Base-by-base conservation (phyloP, 768 basidiomycete species). In the Clathrus columnatus region DNA sequence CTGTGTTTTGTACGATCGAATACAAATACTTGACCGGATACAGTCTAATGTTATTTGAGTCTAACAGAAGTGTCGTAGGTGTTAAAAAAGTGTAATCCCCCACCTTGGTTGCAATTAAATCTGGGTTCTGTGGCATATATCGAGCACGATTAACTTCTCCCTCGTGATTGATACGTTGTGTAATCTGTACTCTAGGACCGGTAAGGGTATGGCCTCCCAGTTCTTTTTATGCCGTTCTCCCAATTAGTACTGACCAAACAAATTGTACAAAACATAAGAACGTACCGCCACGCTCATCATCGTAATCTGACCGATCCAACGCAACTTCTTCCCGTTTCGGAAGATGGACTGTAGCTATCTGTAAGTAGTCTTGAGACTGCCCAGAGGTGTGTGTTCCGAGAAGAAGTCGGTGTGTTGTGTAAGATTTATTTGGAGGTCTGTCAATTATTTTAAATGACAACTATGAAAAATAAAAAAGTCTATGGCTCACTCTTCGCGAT, bases 101-200 rank as follows among this genome's bases (percentile, higher is more conserved):
- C 11, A 51, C 78, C 69, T 98, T 98, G 10, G 95, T 98, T 14
- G 96, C 96, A 61, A 99, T 88, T 61, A 99, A 70, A 71, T 98
- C 91, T 1, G 93, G 90, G 65, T 98, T 99, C 70, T 98, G 95
- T 5, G 96, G 96, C 94, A 98, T 98, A 69, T 98, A 99, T 51
- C 96, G 83, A 58, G 96, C 96, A 44, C 93, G 76, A 70, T 99
- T 99, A 65, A 98, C 91, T 68, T 99, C 96, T 42, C 92, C 91
- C 4, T 79, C 78, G 69, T 99, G 96, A 68, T 93, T 94, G 73
- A 99, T 98, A 61, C 81, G 84, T 68, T 99, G 96, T 28, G 84
- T 88, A 69, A 95, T 82, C 63, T 87, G 85, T 59, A 98, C 84
- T 23, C 91, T 82, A 1, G 94, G 87, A 16, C 53, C 53, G 85